Evolutionary conservation across 495 filamentous ascomycete genomes (phyloP).

Genomic region (Penicillium longicatenatum): DNA sequence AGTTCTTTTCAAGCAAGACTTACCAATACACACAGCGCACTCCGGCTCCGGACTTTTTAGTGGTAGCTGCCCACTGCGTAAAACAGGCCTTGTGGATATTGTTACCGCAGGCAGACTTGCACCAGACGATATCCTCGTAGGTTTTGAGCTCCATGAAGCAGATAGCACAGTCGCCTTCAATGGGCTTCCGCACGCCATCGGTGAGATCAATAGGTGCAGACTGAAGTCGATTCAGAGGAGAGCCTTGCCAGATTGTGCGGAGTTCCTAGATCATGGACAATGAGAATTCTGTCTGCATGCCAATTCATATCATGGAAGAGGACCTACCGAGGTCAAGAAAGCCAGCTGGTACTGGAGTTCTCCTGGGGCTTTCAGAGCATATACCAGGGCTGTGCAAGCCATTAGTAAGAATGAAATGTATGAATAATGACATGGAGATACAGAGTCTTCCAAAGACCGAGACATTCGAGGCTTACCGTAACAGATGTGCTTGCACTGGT

Average conservation of each 20-base stretch:
- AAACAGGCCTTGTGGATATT: constrained; percentile 78
- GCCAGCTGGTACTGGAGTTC: constrained; percentile 75
- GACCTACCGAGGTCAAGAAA: constrained; percentile 56
- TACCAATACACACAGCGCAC: constrained; percentile 71
- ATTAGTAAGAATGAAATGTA: constrained; percentile 20
- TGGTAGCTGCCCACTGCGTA: constrained; percentile 65
- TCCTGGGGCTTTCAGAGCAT: constrained; percentile 63
- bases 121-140: constrained; percentile 62
- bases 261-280: constrained; percentile 54
- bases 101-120: constrained; percentile 72
- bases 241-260: constrained; percentile 41
- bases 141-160: constrained; percentile 70
- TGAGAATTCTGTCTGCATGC: background rate
- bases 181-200: constrained; percentile 56
- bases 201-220: constrained; percentile 19
- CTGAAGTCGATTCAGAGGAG: constrained; percentile 32
- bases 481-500: constrained; percentile 77
- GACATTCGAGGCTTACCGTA: constrained; percentile 47
- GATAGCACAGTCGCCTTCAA: constrained; percentile 79
- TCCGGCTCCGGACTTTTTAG: constrained; percentile 47
- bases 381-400: constrained; percentile 55
- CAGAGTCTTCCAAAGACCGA: background rate
- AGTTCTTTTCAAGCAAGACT: constrained; percentile 11
- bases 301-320: background rate
- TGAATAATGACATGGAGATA: background rate